phyloP scores from a whole-genome alignment of 306 rosid species.

The Hippophae rhamnoides region DNA sequence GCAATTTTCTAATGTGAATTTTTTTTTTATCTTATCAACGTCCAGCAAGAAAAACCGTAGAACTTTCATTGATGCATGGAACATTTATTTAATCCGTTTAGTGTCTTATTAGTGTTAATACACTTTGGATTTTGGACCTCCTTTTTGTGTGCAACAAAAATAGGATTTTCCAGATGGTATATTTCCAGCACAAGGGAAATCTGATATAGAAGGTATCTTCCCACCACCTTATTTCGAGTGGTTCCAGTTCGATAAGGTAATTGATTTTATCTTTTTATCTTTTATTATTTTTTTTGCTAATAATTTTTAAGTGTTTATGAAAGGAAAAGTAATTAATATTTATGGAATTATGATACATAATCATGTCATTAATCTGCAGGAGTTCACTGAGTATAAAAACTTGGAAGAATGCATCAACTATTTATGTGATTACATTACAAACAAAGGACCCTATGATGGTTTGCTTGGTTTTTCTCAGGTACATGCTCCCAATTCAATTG shows the following conservation, averaged over 20 bases:
- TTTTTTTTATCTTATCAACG: too few species aligned
- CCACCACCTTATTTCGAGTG: slow-evolving; percentile 87
- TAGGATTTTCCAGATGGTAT: slow-evolving; percentile 69
- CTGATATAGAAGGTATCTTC: slow-evolving; percentile 74
- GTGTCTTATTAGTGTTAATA: too few species aligned
- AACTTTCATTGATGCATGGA: too few species aligned
- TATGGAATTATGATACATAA: not conserved
- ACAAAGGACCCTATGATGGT: slow-evolving; percentile 79
- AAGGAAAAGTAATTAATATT: not conserved
- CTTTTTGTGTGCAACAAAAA: not conserved
- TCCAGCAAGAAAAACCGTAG: too few species aligned
- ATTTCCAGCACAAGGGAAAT: slow-evolving; percentile 79
- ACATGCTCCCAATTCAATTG: not conserved
- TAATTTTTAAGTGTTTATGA: not conserved
- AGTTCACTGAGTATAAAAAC: slow-evolving; percentile 64
- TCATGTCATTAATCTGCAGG: slow-evolving; percentile 26
- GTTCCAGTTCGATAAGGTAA: slow-evolving; percentile 77
- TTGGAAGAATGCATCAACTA: slow-evolving; percentile 68
- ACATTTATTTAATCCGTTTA: too few species aligned
- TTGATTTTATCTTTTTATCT: not conserved
- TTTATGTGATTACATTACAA: slow-evolving; percentile 61
- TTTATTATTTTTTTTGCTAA: not conserved
- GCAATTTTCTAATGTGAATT: too few species aligned
- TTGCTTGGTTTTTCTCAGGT: slow-evolving; percentile 79
- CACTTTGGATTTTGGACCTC: too few species aligned